Evolutionary conservation across 768 basidiomycete genomes (phyloP).

Genomic region (Lactarius deliciosus): DNA sequence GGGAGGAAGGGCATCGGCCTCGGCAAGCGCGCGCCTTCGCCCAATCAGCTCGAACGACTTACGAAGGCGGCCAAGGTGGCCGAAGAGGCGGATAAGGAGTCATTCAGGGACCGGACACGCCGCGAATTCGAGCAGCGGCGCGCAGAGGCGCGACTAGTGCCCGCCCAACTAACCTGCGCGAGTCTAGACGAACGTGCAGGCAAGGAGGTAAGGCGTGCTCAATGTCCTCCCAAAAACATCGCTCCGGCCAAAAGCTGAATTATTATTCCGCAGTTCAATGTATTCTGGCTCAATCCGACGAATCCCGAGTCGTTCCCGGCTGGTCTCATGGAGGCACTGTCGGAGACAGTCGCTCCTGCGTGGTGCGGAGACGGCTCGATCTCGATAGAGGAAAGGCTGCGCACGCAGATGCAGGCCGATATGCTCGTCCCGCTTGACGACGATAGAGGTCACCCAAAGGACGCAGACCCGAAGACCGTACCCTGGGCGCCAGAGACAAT

Average conservation of each 20-base stretch:
- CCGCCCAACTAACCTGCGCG: conserved; percentile 71
- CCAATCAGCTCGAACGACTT: conserved; percentile 58
- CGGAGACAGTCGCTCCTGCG: conserved; percentile 35
- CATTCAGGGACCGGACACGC: conserved; percentile 68
- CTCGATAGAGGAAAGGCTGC: conserved; percentile 50
- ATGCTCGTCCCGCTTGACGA: conserved; percentile 56
- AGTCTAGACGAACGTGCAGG: conserved; percentile 75
- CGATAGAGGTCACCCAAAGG: conserved; percentile 38
- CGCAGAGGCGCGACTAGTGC: conserved; percentile 66
- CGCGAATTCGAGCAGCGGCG: conserved; percentile 75
- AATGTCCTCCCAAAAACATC: background rate
- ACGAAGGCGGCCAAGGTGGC: conserved; percentile 71
- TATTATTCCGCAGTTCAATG: conserved; percentile 61
- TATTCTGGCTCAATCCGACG: conserved; percentile 73
- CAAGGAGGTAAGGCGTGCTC: conserved; percentile 49
- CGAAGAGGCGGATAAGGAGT: conserved; percentile 52
- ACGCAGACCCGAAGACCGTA: conserved; percentile 28
- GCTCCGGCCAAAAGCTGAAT: background rate
- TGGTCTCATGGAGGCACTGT: conserved; percentile 60
- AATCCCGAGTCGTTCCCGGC: conserved; percentile 64
- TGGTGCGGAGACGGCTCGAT: conserved; percentile 35
- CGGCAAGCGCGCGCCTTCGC: conserved; percentile 67
- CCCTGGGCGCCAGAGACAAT: conserved; percentile 54
- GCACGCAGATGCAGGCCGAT: conserved; percentile 73
- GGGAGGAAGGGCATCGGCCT: conserved; percentile 78